Evolutionary conservation across 1,284 basidiomycete species (phyloP).

Genomic region (Apiotrichum gracile): DNA sequence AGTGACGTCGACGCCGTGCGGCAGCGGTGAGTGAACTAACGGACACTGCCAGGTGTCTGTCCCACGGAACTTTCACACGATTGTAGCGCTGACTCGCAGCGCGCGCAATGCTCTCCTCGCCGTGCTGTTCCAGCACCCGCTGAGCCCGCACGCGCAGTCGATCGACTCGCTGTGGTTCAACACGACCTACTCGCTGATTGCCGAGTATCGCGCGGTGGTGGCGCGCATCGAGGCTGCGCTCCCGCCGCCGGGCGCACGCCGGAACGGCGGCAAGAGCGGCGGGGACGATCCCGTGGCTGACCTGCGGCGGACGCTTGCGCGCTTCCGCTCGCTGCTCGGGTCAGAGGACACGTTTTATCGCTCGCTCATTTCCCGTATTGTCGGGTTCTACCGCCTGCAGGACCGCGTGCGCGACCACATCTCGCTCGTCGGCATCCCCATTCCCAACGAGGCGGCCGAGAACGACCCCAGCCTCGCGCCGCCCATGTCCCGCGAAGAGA

Average conservation of each 20-base stretch:
- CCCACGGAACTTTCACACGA: not conserved
- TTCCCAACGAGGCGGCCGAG: conserved; percentile 24
- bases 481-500: conserved; percentile 52
- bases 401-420: conserved; percentile 46
- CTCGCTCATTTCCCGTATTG: conserved; percentile 64
- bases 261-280: not conserved
- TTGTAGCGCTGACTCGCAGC: conserved; percentile 47
- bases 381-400: conserved; percentile 55
- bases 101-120: conserved; percentile 69
- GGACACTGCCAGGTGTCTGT: conserved; percentile 2
- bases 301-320: conserved; percentile 73
- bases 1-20: conserved; percentile 76
- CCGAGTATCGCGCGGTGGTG: conserved; percentile 72
- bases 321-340: conserved; percentile 77
- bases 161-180: conserved; percentile 86
- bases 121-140: conserved; percentile 68
- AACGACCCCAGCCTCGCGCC: conserved; percentile 36
- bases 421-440: conserved; percentile 54
- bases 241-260: conserved; percentile 13
- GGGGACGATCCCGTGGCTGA: conserved; percentile 57
- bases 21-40: conserved; percentile 59
- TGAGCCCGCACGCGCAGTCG: conserved; percentile 68
- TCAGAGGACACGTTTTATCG: conserved; percentile 86
- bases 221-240: conserved; percentile 55
- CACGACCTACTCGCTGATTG: conserved; percentile 80